Percentiles rank a stretch among this genome's conserved stretches.
phyloP scores from a whole-genome alignment of 2,329 filamentous ascomycete species.

The Colletotrichum camelliae region DNA sequence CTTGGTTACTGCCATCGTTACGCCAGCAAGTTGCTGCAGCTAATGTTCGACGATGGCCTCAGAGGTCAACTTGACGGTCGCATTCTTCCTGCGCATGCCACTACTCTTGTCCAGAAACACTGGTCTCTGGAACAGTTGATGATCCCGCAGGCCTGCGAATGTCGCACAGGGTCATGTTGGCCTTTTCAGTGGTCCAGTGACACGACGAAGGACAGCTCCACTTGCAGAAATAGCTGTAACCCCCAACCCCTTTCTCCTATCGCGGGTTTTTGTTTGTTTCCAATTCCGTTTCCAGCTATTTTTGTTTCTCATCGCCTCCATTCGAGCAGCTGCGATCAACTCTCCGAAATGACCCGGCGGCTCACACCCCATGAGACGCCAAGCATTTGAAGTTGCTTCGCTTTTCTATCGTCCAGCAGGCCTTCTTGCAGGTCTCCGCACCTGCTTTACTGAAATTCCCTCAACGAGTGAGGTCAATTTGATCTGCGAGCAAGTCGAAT shows the following conservation, averaged over 20 bases:
- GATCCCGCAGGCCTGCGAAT: neutral
- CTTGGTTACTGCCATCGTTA: neutral
- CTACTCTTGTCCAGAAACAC: neutral
- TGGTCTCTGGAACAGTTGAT: neutral
- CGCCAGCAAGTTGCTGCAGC: neutral
- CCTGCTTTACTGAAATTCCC: neutral
- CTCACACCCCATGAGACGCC: conserved; percentile 12
- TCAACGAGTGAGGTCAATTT: neutral
- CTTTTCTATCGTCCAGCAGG: neutral
- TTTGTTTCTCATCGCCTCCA: neutral
- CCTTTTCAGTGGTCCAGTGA: neutral
- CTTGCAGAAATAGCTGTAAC: conserved; percentile 2
- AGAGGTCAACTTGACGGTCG: neutral
- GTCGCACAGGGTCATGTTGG: neutral
- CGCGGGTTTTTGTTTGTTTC: neutral
- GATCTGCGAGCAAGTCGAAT: neutral
- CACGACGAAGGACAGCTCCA: neutral
- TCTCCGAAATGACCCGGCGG: neutral
- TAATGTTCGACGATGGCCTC: neutral
- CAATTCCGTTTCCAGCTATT: neutral
- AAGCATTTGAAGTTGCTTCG: neutral
- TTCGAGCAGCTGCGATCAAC: neutral
- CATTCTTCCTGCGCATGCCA: neutral
- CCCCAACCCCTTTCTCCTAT: neutral
- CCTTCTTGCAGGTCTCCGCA: neutral